Evolutionary conservation across 2,329 filamentous ascomycete genomes (phyloP).

Genomic region (Orbilia javanica): DNA sequence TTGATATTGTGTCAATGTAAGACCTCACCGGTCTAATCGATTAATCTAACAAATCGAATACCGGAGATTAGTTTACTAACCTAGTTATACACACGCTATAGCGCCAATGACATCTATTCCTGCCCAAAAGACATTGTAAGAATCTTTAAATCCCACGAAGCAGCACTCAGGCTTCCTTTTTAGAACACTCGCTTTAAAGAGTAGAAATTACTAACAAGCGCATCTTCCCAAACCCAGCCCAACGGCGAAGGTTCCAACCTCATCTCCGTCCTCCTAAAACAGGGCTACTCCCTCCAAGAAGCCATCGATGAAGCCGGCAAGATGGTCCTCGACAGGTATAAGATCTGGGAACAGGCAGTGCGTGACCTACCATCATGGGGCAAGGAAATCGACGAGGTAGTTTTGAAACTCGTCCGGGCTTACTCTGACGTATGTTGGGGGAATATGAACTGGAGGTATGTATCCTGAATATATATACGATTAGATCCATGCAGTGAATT

Average conservation of each 20-base stretch:
- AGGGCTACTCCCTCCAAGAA: slow-evolving; percentile 54
- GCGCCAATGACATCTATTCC: not conserved
- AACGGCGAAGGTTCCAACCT: not conserved
- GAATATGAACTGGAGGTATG: slow-evolving; percentile 62
- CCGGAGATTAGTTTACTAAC: not conserved
- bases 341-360: slow-evolving; percentile 61
- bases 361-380: slow-evolving; percentile 61
- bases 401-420: slow-evolving; percentile 60
- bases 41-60: too few species aligned
- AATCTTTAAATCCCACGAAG: not conserved
- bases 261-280: not conserved
- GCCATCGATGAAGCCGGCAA: slow-evolving; percentile 60
- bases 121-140: slow-evolving; percentile 5
- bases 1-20: slow-evolving; percentile 2
- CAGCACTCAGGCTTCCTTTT: too few species aligned
- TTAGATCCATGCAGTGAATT: too few species aligned
- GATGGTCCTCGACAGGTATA: slow-evolving; percentile 61
- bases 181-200: too few species aligned
- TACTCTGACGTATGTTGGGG: slow-evolving; percentile 61
- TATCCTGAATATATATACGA: too few species aligned
- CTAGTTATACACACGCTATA: not conserved
- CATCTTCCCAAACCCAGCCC: not conserved
- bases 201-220: too few species aligned
- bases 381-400: slow-evolving; percentile 60
- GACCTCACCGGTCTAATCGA: not conserved